These are phyloP conservation scores for Aspergillus felis DNA, from an alignment of 2,329 filamentous ascomycete species.

Conservation along the genomic window DNA sequence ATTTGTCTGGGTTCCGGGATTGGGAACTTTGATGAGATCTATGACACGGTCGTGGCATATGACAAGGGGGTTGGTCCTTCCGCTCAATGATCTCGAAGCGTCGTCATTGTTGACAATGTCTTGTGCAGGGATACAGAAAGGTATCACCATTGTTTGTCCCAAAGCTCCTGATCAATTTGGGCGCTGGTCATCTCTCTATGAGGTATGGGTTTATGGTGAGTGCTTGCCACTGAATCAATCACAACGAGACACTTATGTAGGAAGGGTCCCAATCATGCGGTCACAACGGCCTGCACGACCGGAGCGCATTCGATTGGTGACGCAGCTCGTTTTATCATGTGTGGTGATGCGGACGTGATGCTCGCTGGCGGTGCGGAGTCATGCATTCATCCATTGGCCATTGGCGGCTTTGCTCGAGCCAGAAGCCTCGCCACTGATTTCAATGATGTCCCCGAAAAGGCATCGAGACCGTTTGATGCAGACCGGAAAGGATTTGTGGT, in stretches of 20 bases:
- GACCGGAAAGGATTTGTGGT: constrained; percentile 84
- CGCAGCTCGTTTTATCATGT: constrained; percentile 85
- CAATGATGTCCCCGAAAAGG: constrained; percentile 65
- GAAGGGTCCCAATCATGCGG: constrained; percentile 84
- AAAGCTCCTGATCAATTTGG: constrained; percentile 88
- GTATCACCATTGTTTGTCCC: constrained; percentile 93
- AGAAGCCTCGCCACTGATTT: constrained; percentile 78
- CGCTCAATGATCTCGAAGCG: not conserved
- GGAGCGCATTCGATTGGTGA: constrained; percentile 94
- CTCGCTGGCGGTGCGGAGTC: constrained; percentile 92
- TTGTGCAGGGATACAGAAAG: constrained; percentile 77
- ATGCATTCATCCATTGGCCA: constrained; percentile 89
- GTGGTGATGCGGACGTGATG: constrained; percentile 92
- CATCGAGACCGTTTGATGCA: constrained; percentile 84
- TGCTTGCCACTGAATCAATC: not conserved
- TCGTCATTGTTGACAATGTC: not conserved
- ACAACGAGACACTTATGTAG: not conserved
- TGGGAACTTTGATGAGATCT: constrained; percentile 87
- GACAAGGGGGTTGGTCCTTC: constrained; percentile 61
- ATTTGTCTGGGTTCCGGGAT: constrained; percentile 95
- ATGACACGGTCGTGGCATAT: constrained; percentile 74
- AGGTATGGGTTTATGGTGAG: constrained; percentile 70
- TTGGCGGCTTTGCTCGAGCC: constrained; percentile 85
- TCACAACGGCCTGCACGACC: constrained; percentile 92
- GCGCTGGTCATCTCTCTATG: constrained; percentile 93